Evolutionary conservation across 1,284 basidiomycete species (phyloP).

Genomic region (Melampsora larici-populina): DNA sequence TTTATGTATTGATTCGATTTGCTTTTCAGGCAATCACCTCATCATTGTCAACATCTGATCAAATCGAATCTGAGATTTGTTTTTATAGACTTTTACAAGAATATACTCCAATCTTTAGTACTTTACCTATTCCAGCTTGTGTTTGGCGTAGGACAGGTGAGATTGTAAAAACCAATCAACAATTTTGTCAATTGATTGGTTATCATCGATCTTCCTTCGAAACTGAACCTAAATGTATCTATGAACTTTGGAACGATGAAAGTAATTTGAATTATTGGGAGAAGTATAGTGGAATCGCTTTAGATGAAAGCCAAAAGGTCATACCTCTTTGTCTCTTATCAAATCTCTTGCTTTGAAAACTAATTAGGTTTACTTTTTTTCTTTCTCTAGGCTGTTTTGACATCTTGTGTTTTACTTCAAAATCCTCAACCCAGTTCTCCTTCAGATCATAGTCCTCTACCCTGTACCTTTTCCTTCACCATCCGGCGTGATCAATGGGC

Average conservation of each 20-base stretch:
- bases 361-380: neutral
- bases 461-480: constrained; percentile 93
- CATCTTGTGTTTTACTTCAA: constrained; percentile 72
- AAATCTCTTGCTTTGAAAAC: neutral
- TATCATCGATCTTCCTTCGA: too few species aligned
- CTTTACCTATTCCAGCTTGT: too few species aligned
- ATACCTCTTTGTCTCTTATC: neutral
- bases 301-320: constrained; percentile 71
- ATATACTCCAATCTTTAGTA: too few species aligned
- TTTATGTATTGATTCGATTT: too few species aligned
- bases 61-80: too few species aligned
- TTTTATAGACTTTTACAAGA: too few species aligned
- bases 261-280: constrained; percentile 97
- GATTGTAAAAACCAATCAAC: too few species aligned
- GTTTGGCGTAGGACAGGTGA: too few species aligned
- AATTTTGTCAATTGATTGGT: too few species aligned
- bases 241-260: constrained; percentile 95
- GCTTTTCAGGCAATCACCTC: too few species aligned
- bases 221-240: constrained; percentile 63
- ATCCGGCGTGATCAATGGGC: constrained; percentile 69
- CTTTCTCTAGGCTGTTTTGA: constrained; percentile 65
- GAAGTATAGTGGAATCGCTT: constrained; percentile 84
- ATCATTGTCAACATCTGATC: too few species aligned
- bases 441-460: constrained; percentile 62
- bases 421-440: constrained; percentile 46